Evolutionary conservation across 2,329 filamentous ascomycete genomes (phyloP), one percentile per base, ranked within the genome.

Genomic region (Fusarium humuli): DNA sequence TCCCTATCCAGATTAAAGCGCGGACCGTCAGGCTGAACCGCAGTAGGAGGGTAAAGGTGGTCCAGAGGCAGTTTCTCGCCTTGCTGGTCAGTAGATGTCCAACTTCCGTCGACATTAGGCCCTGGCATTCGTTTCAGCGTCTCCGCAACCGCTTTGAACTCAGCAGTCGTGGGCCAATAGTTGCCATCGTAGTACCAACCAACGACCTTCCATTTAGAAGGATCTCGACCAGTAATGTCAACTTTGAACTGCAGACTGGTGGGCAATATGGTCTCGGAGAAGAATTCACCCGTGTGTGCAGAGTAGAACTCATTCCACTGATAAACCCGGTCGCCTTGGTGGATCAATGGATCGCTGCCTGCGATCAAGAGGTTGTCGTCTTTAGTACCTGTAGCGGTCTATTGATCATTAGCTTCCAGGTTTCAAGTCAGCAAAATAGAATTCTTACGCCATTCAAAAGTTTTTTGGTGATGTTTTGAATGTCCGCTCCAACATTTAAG

Each of bases 161-260:
- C 83, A 77, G 74, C 88, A 85, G 6, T 79, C 81, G 20, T 86
- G 79, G 2, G 83, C 84, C 7, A 90, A 65, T 84, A 84, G n/a
- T 84, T 74, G 46, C 83, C 82, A 60, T 87, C 83, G 71, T 87
- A 88, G 18, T 86, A 82, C 84, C 86, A 88, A 5, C 83, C 84
- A 20, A 81, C 78, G 0, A 87, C 73, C 16, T 74, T 78, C 87
- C 87, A 89, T 37, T 83, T 77, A 16, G 79, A 78, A 11, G 84
- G 82, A 63, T 88, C 83, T 8, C 84, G 80, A 0, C 85, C 84
- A 0, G 84, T 87, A 2, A 87, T 74, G 65, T 89, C 83, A 3
- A 78, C 76, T 70, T 80, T 79, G 71, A 83, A 77, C 57, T 78
- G 81, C 2, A 87, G 70, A 3, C 83, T 82, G 3, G 83, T 81